phyloP scores from a whole-genome alignment of 305 asterid species.

The Solanum hybrid region DNA sequence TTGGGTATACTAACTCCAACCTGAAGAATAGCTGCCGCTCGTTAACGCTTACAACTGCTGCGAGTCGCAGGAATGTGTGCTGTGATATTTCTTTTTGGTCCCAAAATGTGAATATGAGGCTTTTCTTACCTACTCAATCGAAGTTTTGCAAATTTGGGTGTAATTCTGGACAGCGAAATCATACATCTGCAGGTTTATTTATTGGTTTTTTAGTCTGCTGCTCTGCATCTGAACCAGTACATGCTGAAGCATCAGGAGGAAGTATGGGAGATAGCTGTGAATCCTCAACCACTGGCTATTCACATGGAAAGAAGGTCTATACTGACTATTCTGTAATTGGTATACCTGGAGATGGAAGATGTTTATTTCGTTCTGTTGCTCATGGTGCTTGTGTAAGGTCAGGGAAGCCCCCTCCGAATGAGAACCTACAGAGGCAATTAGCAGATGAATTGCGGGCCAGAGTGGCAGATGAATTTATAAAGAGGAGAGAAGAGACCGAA shows the following conservation, averaged over 20 bases:
- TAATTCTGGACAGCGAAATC: conserved; percentile 20
- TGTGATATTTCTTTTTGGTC: conserved; percentile 30
- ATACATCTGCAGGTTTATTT: conserved; percentile 34
- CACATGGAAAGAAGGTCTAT: conserved; percentile 53
- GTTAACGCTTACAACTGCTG: conserved; percentile 28
- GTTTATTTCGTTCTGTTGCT: conserved; percentile 69
- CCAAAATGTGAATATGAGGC: conserved; percentile 28
- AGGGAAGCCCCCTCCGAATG: conserved; percentile 54
- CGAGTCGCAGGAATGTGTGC: neutral
- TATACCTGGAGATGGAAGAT: conserved; percentile 73
- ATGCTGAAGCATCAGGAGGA: conserved; percentile 33
- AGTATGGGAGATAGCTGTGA: conserved; percentile 19
- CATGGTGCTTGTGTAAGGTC: conserved; percentile 57
- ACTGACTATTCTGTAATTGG: conserved; percentile 70
- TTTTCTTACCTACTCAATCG: conserved; percentile 32
- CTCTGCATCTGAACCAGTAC: conserved; percentile 44
- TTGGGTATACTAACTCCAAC: conserved; percentile 18
- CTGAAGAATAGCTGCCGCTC: conserved; percentile 22
- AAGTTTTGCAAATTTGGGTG: conserved; percentile 18
- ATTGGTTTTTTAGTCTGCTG: conserved; percentile 52
- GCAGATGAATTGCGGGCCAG: conserved; percentile 26
- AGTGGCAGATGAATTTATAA: conserved; percentile 73
- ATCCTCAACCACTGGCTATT: conserved; percentile 18
- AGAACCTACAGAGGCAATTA: conserved; percentile 41
- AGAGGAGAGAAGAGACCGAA: conserved; percentile 85